Evolutionary conservation across 78 protist species (phyloP), one percentile per base, ranked within the genome.

Genomic region (Capsaspora owczarzaki): DNA sequence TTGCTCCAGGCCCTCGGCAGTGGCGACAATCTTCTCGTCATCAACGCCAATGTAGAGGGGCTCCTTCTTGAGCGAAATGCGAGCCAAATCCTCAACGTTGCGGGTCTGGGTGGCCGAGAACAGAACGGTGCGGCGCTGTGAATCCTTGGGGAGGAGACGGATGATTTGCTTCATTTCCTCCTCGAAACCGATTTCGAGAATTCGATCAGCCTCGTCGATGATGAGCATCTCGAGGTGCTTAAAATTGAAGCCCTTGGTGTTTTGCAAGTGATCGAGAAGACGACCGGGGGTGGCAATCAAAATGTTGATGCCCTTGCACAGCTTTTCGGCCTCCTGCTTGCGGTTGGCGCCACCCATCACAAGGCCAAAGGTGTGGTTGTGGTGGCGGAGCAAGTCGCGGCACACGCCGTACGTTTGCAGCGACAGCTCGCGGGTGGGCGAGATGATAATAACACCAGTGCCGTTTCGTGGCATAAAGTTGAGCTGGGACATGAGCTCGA

Each of bases 201-300:
- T 88, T 27, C 98, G 87, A 78, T 98, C 99, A 10, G 98, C 99
- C 81, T 98, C 99, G 85, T 98, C 99, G 61, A 97, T 87, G 74
- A 95, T 79, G 31, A 98, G 89, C 47, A 74, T 76, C 72, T 86
- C 87, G 33, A 98, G 89, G 85, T 97, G 94, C 81, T 81, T 80
- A 75, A 68, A 81, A 38, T 83, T 37, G 80, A 94, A 98, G 33
- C 94, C 95, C 25, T 38, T 49, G 35, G 98, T 96, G 87, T 84
- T 91, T 71, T 85, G 80, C 63, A 95, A 51, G 79, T 98, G 99
- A 66, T 97, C 99, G 56, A 97, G 90, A 40, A 98, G 90, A 23
- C 99, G 92, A 27, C 99, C 99, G 31, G 99, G 99, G 12, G 99
- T 98, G 27, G 97, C 91, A 0, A 98, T 89, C 19, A 98, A 37